These are phyloP conservation scores for Amesomyces nigricolor DNA, from an alignment of 2,329 filamentous ascomycete genomes.

Conservation along the genomic window DNA sequence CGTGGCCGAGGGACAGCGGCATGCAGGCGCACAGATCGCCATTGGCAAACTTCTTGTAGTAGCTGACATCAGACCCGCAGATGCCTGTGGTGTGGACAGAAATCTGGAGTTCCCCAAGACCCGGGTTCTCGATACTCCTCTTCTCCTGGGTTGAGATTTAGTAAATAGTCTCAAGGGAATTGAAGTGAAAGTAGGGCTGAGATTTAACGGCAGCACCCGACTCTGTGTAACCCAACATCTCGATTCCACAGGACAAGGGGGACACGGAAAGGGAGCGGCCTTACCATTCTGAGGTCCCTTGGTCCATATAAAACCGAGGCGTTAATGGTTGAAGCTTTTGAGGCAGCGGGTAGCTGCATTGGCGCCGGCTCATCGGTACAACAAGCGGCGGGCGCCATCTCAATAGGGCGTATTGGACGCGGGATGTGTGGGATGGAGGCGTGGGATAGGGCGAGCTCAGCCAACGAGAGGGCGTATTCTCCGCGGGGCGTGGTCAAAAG, in stretches of 20 bases:
- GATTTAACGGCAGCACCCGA: not conserved
- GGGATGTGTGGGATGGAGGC: conserved; percentile 32
- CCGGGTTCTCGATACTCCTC: conserved; percentile 43
- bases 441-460: conserved; percentile 24
- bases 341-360: conserved; percentile 40
- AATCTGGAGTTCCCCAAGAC: conserved; percentile 55
- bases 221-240: conserved; percentile 22
- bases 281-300: conserved; percentile 52
- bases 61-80: conserved; percentile 65
- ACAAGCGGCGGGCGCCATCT: conserved; percentile 46
- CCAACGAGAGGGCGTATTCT: conserved; percentile 18
- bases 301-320: conserved; percentile 55
- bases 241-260: conserved; percentile 20
- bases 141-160: conserved; percentile 39
- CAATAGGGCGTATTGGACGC: conserved; percentile 30
- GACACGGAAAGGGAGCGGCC: conserved; percentile 21
- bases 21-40: conserved; percentile 62
- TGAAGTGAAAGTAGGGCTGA: not conserved
- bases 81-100: conserved; percentile 61
- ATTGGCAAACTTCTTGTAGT: conserved; percentile 68
- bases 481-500: conserved; percentile 21
- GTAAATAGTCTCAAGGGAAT: conserved; percentile 5
- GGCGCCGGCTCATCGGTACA: conserved; percentile 37
- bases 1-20: conserved; percentile 60
- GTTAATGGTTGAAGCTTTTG: conserved; percentile 42